These are phyloP conservation scores for Craterostigma plantagineum DNA, from an alignment of 257 asterid genomes.

Conservation along the genomic window DNA sequence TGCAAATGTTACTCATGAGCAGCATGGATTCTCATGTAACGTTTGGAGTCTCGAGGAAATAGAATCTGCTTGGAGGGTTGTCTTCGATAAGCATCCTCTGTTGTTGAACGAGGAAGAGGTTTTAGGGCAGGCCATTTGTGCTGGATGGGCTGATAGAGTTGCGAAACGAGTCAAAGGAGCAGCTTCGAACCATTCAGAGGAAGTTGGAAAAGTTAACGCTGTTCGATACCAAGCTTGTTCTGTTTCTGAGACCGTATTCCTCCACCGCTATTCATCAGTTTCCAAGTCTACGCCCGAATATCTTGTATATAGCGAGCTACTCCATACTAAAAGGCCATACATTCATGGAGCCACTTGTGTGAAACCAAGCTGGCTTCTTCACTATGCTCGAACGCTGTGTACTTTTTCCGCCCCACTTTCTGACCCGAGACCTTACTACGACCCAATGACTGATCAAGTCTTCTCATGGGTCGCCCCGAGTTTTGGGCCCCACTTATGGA, in stretches of 20 bases:
- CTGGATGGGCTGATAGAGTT: slow-evolving; percentile 89
- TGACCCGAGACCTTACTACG: slow-evolving; percentile 64
- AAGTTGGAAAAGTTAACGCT: slow-evolving; percentile 32
- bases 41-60: slow-evolving; percentile 48
- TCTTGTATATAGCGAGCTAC: slow-evolving; percentile 56
- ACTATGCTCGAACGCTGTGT: slow-evolving; percentile 43
- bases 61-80: slow-evolving; percentile 50
- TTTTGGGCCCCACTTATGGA: slow-evolving; percentile 71
- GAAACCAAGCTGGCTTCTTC: slow-evolving; percentile 52
- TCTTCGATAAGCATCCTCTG: slow-evolving; percentile 44
- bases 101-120: slow-evolving; percentile 56
- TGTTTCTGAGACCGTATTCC: slow-evolving; percentile 52
- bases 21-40: slow-evolving; percentile 44
- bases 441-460: slow-evolving; percentile 37
- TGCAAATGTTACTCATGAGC: slow-evolving; percentile 23
- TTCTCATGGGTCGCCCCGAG: slow-evolving; percentile 51
- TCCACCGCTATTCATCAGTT: slow-evolving; percentile 59
- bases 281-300: slow-evolving; percentile 60
- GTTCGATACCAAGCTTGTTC: slow-evolving; percentile 60
- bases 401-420: slow-evolving; percentile 63
- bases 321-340: slow-evolving; percentile 57
- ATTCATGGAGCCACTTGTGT: slow-evolving; percentile 74
- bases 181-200: slow-evolving; percentile 27
- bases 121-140: slow-evolving; percentile 68
- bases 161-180: slow-evolving; percentile 44